These are phyloP conservation scores for Yamadazyma spencermartinsiae DNA, from an alignment of 1,139 yeast species.

Conservation along the genomic window DNA sequence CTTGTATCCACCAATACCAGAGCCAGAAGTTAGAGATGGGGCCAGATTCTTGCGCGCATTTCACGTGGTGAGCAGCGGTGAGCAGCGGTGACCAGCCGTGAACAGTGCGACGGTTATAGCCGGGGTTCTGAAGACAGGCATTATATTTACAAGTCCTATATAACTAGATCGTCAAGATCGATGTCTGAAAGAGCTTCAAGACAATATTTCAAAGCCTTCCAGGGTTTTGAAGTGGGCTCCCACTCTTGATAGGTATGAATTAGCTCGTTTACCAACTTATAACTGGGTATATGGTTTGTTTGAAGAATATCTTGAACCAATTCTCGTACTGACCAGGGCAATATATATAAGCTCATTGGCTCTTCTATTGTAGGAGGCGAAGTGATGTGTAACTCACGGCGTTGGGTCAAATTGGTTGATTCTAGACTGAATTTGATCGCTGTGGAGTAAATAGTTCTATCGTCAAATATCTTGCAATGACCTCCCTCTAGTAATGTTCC, in stretches of 20 bases:
- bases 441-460: constrained; percentile 26
- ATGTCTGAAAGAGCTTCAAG: constrained; percentile 38
- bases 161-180: constrained; percentile 32
- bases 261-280: constrained; percentile 27
- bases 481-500: constrained; percentile 28
- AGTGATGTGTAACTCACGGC: constrained; percentile 13
- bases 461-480: constrained; percentile 29
- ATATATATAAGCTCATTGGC: constrained; percentile 18
- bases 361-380: not conserved
- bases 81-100: too few relatives aligned
- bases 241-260: constrained; percentile 36
- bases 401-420: constrained; percentile 32
- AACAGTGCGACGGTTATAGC: too few relatives aligned
- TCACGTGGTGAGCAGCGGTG: too few relatives aligned
- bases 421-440: constrained; percentile 38
- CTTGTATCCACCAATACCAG: too few relatives aligned
- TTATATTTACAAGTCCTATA: constrained; percentile 7
- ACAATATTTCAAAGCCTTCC: constrained; percentile 44
- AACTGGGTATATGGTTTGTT: constrained; percentile 39
- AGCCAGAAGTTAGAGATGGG: too few relatives aligned
- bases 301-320: constrained; percentile 35
- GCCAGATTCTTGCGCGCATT: too few relatives aligned
- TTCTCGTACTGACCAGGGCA: constrained; percentile 45
- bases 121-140: too few relatives aligned
- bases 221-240: constrained; percentile 37